Base-by-base conservation (phyloP, 2,329 filamentous ascomycete genomes). In the Knoxdaviesia proteae region DNA sequence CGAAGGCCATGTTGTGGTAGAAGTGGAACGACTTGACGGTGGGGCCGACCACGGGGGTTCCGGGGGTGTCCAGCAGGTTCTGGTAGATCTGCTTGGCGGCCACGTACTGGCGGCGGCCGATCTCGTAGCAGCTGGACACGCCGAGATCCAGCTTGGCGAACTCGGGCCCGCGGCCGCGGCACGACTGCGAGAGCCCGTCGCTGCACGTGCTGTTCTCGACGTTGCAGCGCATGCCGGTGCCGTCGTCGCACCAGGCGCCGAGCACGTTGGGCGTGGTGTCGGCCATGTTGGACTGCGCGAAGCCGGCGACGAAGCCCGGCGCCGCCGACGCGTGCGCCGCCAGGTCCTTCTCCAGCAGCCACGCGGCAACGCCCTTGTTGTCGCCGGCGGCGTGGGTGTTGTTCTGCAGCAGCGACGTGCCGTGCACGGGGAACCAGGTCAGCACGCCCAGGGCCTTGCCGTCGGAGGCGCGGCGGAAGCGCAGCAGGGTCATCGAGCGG, bases 361-460 rank as follows among this genome's bases (percentile, higher is more conserved):
- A 80, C 0, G 87, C 82, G 2, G 88, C 87, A 6, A 94, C 84
- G 8, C 88, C 88, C 61, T 96, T 96, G 63, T 96, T 96, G 58
- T 96, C 88, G n/a, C 84, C 88, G 3, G 86, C 78, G 41, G 90
- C 74, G 9, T 94, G 67, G 0, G 86, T 94, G 59, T 94, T 94
- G 61, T 94, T 94, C 43, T 82, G 80, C 30, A 87, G 74, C 58
- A 94, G 73, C 0, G 84, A 93, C 0, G 88, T 96, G 39, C 87
- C 87, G 56, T 96, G 88, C 0, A 87, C 82, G 3, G 88, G 75
- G 56, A 88, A 94, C 83, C 87, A 96, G 10, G 84, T 90, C 45
- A 96, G 61, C 1, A 92, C 65, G 8, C 84, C 87, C 37, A 84
- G 73, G 45, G 78, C 79, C 59, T 84, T 86, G 40, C 70, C 68